Base-by-base conservation (phyloP, 73 alveolate species). In the Paramecium bursaria region DNA sequence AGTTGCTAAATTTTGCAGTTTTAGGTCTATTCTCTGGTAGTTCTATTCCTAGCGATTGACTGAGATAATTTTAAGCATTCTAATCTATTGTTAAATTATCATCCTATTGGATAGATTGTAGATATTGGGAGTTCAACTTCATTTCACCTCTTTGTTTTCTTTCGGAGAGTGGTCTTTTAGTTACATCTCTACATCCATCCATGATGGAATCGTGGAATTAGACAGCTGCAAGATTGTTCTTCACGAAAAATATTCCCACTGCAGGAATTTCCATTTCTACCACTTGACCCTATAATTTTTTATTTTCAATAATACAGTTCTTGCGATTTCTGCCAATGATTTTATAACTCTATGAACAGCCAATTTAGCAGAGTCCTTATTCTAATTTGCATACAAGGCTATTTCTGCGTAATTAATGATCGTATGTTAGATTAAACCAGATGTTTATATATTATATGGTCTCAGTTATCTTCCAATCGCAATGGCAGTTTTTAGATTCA, bases 201-300 rank as follows among this genome's bases (percentile, higher is more conserved):
- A 79, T 79, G 27, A 79, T 39, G 25, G 60, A 79, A 2, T 79
- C 89, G 21, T 48, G 54, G 76, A 79, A 79, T n/a, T 79, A 44
- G 2, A 79, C 89, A 39, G 89, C 89, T 35, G 89, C 89, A 33
- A 22, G 29, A 33, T 39, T 49, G n/a, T 54, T 27, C 54, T 73
- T 79, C 17, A 79, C 89, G 46, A 53, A 79, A 52, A 79, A 79
- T 2, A 46, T 55, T n/a, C 89, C 89, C 9, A 79, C 76, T 33
- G 85, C 61, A 22, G 89, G 89, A 3, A 79, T 79, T 35, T 79
- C 89, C 31, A 79, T 73, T 25, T 79, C 89, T 22, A 79, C 89
- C 1, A 31, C 42, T 48, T 73, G 60, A 35, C 60, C 35, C 89
- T 79, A 79, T 60, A 2, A 25, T 17, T 53, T 54, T 9, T 42